phyloP scores from a whole-genome alignment of 768 basidiomycete genomes.

The Pisolithus sp. region DNA sequence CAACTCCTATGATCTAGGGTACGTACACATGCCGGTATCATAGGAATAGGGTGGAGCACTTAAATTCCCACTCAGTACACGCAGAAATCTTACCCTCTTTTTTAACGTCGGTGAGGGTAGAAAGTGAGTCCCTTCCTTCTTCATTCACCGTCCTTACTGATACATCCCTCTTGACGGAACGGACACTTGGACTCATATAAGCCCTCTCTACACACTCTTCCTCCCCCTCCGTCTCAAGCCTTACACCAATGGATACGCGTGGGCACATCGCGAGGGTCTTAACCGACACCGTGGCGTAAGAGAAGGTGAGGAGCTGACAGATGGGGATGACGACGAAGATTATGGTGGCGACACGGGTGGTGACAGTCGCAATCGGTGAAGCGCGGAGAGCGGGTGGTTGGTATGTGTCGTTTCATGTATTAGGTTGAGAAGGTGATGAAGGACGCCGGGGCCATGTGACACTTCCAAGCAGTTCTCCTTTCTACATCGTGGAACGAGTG shows the following conservation, averaged over 20 bases:
- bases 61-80: constrained; percentile 30
- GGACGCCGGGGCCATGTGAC: constrained; percentile 82
- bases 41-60: neutral
- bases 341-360: too few species aligned
- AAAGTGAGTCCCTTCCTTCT: constrained; percentile 54
- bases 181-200: constrained; percentile 20
- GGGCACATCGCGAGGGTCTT: constrained; percentile 67
- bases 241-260: constrained; percentile 76
- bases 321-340: constrained; percentile 61
- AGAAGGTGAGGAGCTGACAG: constrained; percentile 83
- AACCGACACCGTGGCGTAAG: constrained; percentile 55
- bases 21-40: constrained; percentile 13
- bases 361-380: too few species aligned
- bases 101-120: constrained; percentile 79
- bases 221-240: constrained; percentile 76
- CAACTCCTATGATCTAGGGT: constrained; percentile 91
- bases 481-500: too few species aligned
- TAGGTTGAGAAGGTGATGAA: constrained; percentile 40
- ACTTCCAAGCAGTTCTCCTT: constrained; percentile 32
- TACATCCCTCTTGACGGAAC: neutral
- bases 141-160: neutral
- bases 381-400: neutral
- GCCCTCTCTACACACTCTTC: constrained; percentile 73
- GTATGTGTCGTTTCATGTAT: constrained; percentile 8
- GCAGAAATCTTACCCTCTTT: constrained; percentile 71